Conservation (phyloP, 2,329 filamentous ascomycete species). For the Sarocladiaceae sp. region DNA sequence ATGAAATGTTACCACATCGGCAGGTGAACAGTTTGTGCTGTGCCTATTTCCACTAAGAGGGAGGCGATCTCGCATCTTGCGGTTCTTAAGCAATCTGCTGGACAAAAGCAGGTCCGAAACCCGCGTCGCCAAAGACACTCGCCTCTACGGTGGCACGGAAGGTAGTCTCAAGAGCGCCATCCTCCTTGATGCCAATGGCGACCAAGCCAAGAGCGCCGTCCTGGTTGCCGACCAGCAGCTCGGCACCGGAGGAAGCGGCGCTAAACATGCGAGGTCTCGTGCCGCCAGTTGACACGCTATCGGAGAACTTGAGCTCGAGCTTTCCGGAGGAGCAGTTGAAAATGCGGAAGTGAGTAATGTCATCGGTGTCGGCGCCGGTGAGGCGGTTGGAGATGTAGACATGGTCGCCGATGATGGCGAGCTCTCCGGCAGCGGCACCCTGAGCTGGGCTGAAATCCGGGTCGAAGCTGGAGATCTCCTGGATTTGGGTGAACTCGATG, state of each 20-base stretch:
- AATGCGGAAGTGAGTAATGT: conserved; percentile 41
- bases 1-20: too few species aligned
- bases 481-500: conserved; percentile 30
- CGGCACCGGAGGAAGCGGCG: conserved; percentile 26
- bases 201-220: conserved; percentile 34
- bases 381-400: conserved; percentile 48
- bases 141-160: neutral
- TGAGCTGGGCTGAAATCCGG: conserved; percentile 24
- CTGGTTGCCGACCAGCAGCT: conserved; percentile 46
- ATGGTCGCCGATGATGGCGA: conserved; percentile 36
- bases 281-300: conserved; percentile 30
- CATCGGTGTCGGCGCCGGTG: conserved; percentile 40
- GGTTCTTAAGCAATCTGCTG: conserved; percentile 12
- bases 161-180: conserved; percentile 23
- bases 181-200: conserved; percentile 28
- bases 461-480: conserved; percentile 38
- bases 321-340: conserved; percentile 13
- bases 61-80: too few species aligned
- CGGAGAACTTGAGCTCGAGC: conserved; percentile 26
- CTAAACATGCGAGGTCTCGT: conserved; percentile 44
- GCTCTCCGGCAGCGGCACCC: conserved; percentile 41
- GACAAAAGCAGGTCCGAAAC: conserved; percentile 10
- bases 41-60: too few species aligned
- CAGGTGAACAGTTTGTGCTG: too few species aligned
- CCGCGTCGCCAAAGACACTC: conserved; percentile 21